These are phyloP conservation scores for Tagetes erecta DNA, from an alignment of 129 eudicot species.

Conservation along the genomic window DNA sequence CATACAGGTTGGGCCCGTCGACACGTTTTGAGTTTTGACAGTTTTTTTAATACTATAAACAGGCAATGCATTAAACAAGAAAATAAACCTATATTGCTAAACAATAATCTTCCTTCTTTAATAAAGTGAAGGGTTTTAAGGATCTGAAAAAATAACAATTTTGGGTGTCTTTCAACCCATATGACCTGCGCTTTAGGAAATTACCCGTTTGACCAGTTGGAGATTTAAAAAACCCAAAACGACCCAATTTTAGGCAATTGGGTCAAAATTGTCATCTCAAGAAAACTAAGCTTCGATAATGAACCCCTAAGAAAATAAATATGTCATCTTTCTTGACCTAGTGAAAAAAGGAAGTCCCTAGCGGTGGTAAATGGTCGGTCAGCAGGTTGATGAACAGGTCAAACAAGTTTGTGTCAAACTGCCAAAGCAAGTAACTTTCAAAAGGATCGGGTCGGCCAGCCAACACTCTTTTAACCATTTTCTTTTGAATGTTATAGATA, in stretches of 20 bases:
- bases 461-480: neutral
- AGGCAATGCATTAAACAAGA: neutral
- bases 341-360: neutral
- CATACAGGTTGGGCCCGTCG: neutral
- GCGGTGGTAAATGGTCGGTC: neutral
- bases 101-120: neutral
- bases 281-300: neutral
- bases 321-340: neutral
- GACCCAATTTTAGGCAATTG: neutral
- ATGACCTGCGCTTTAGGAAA: neutral
- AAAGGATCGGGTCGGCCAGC: neutral
- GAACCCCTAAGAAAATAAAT: neutral
- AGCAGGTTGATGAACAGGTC: neutral
- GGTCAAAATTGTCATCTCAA: neutral
- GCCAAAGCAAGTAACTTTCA: neutral
- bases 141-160: neutral
- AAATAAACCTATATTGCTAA: neutral
- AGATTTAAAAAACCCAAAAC: neutral
- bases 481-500: neutral
- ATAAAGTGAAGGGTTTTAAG: neutral
- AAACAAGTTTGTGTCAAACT: too few relatives aligned
- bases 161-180: neutral
- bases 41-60: neutral
- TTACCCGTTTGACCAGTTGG: neutral
- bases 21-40: constrained; percentile 6